Percentiles rank a stretch among this genome's conserved stretches.
Conservation (phyloP, 2,329 filamentous ascomycete species). For the Calonectria henricotiae region DNA sequence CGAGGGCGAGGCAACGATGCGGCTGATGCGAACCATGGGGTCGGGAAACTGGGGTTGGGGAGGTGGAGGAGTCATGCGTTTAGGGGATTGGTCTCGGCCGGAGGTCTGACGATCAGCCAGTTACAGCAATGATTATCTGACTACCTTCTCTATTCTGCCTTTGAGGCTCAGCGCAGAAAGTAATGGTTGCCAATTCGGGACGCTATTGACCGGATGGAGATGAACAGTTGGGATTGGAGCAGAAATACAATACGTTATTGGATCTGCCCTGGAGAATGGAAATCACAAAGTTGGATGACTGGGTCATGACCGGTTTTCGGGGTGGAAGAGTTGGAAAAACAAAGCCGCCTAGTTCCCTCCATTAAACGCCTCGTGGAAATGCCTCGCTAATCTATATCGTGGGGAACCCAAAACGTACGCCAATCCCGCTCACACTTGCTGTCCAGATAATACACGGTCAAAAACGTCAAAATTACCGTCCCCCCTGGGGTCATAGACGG, state of each 20-base stretch:
- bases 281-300: too few relatives aligned
- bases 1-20: neutral
- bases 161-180: neutral
- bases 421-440: slow-evolving; percentile 9
- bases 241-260: too few relatives aligned
- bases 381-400: neutral
- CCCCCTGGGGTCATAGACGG: slow-evolving; percentile 30
- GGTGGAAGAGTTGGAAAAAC: neutral
- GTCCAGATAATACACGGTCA: slow-evolving; percentile 16
- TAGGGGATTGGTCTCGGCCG: neutral
- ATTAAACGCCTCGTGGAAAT: neutral
- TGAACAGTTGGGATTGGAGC: neutral
- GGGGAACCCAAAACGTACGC: neutral
- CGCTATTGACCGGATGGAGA: neutral
- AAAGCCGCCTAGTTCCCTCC: neutral
- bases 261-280: too few relatives aligned
- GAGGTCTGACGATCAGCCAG: neutral
- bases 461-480: slow-evolving; percentile 34
- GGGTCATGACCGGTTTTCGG: too few relatives aligned
- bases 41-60: neutral
- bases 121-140: too few relatives aligned
- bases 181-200: neutral
- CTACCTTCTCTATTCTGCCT: neutral
- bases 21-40: neutral
- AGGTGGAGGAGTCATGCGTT: neutral